Base-by-base conservation (phyloP, 805 yeast genomes). In the Saccharomyces eubayanus region DNA sequence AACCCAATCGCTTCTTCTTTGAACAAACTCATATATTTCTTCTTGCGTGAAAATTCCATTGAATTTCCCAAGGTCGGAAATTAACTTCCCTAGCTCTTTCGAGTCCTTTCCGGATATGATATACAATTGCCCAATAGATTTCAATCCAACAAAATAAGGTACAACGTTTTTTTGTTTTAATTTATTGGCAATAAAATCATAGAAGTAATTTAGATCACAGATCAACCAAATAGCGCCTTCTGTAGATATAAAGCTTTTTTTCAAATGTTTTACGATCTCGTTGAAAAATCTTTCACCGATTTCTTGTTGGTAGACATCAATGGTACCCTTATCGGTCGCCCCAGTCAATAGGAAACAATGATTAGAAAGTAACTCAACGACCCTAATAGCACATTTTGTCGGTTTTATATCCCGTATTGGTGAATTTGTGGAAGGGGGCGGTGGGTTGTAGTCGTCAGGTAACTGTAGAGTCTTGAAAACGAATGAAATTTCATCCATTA, bases 231-330 rank as follows among this genome's bases (percentile, higher is more conserved):
- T 78, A 0, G 97, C 96, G 2, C 99, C 98, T 11, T 78, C 79
- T 2, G 83, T 83, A 3, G 95, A 87, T 1, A 92, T 81, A 0
- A 83, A 79, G 63, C 83, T 82, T 50, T 80, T 77, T 61, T 90
- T 89, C 53, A 94, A 76, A 54, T 87, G 81, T 65, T 89, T 90
- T 46, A 89, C 87, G 29, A 94, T 72, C 1, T 84, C 75, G 41
- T 80, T 83, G 63, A 89, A 89, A 56, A 94, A 84, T 46, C 98
- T 69, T 67, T 89, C 88, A 0, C 96, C 96, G 31, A 92, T 84
- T 63, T 94, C 99, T 65, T 91, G 96, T 62, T 91, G 94, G 65
- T 90, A 94, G 0, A 92, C 95, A 60, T 91, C 98, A 28, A 91
- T 79, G 11, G 95, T 85, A 0, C 89, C 80, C 64, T 85, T 88